These are phyloP conservation scores for Mortierella hygrophila DNA, from an alignment of 192 early-diverging fungal genomes.

Conservation along the genomic window DNA sequence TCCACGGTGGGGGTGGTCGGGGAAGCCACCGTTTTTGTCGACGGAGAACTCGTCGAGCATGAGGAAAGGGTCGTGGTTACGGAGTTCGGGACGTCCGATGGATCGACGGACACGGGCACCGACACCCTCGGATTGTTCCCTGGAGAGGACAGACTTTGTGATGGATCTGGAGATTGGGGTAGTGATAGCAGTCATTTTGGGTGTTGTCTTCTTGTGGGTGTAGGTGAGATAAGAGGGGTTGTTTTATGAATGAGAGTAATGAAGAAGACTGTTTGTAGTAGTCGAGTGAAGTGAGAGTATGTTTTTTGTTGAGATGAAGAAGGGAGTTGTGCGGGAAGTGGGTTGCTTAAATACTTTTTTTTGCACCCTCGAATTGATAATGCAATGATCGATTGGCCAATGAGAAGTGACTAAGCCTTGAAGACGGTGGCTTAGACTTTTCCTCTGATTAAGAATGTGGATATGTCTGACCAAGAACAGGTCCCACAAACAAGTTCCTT, in stretches of 20 bases:
- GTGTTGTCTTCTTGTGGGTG: too few species aligned
- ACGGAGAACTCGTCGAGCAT: conserved; percentile 50
- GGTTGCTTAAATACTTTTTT: neutral
- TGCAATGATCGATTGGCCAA: neutral
- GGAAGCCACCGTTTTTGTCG: conserved; percentile 53
- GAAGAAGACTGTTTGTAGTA: too few species aligned
- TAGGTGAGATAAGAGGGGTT: too few species aligned
- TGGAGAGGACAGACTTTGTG: conserved; percentile 23
- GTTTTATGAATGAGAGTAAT: too few species aligned
- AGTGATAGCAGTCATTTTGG: neutral
- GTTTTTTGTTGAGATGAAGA: too few species aligned
- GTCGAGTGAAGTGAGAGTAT: too few species aligned
- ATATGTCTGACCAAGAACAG: too few species aligned
- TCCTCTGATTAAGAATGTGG: too few species aligned
- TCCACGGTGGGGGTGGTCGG: conserved; percentile 69
- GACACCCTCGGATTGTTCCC: conserved; percentile 77
- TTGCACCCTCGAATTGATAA: neutral
- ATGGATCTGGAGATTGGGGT: conserved; percentile 22
- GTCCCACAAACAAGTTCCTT: too few species aligned
- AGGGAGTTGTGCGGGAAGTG: too few species aligned
- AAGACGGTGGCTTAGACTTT: neutral
- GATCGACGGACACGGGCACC: conserved; percentile 87
- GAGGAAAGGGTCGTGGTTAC: conserved; percentile 57
- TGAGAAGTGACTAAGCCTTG: neutral
- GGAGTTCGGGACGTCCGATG: conserved; percentile 70